phyloP scores from a whole-genome alignment of 805 yeast species.

The Barnettozyma botsteinii region DNA sequence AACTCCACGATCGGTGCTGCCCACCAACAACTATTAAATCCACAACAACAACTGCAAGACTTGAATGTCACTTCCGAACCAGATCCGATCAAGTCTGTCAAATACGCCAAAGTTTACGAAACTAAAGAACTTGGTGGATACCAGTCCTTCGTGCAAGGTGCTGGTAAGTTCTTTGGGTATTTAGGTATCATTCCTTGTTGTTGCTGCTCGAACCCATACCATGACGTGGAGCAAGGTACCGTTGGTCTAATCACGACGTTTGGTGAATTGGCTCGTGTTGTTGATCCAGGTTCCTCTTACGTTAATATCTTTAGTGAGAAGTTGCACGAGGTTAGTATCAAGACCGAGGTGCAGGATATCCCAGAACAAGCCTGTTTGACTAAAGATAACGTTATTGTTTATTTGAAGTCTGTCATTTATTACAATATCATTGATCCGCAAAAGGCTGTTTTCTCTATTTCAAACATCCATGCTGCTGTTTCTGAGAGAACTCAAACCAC shows the following conservation, averaged over 20 bases:
- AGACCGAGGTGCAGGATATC: constrained; percentile 54
- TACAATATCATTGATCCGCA: constrained; percentile 65
- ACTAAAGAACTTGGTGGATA: constrained; percentile 37
- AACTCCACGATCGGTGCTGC: too few relatives aligned
- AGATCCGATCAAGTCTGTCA: constrained; percentile 9
- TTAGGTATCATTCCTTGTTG: constrained; percentile 36
- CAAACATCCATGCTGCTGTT: constrained; percentile 48
- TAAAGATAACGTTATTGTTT: constrained; percentile 59
- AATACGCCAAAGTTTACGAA: constrained; percentile 35
- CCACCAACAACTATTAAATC: not conserved
- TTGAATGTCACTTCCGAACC: constrained; percentile 7
- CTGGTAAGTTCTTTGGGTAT: constrained; percentile 46
- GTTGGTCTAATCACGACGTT: constrained; percentile 64
- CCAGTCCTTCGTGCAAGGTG: constrained; percentile 32
- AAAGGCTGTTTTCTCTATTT: constrained; percentile 54
- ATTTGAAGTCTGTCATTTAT: constrained; percentile 61
- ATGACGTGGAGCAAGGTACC: constrained; percentile 55
- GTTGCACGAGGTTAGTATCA: constrained; percentile 44
- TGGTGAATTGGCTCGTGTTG: constrained; percentile 59
- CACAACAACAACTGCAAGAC: not conserved
- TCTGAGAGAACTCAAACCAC: constrained; percentile 69
- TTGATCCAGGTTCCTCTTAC: constrained; percentile 62
- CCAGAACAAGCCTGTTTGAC: constrained; percentile 68
- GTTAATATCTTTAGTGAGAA: constrained; percentile 63
- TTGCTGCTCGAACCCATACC: constrained; percentile 50